Evolutionary conservation across 2,329 filamentous ascomycete species (phyloP).

Genomic region (Chaetomiaceae sp.): DNA sequence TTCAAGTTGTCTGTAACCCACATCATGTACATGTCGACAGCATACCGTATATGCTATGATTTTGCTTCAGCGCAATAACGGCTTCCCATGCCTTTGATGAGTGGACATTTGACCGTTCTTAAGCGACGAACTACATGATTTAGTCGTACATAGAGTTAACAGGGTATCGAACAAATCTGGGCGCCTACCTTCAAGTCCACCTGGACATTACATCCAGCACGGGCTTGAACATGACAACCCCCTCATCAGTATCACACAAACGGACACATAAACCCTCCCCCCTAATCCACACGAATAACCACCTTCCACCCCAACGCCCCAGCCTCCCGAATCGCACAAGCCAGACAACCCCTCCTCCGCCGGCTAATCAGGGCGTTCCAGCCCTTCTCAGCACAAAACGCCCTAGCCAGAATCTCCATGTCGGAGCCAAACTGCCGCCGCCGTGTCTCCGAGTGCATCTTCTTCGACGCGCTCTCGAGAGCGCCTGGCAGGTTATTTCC

Average conservation of each 20-base stretch:
- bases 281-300: constrained; percentile 55
- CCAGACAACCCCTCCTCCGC: constrained; percentile 62
- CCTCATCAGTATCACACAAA: not conserved
- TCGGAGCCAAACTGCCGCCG: constrained; percentile 59
- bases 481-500: constrained; percentile 1
- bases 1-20: too few relatives aligned
- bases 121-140: too few relatives aligned
- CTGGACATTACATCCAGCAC: too few relatives aligned
- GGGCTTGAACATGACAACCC: not conserved
- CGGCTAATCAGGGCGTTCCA: constrained; percentile 70
- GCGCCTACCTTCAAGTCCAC: too few relatives aligned
- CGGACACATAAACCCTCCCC: not conserved
- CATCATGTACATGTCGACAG: too few relatives aligned
- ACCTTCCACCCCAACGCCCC: constrained; percentile 65
- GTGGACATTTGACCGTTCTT: too few relatives aligned
- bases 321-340: constrained; percentile 71
- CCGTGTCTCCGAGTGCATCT: constrained; percentile 54
- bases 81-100: too few relatives aligned
- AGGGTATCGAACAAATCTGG: too few relatives aligned
- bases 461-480: constrained; percentile 40
- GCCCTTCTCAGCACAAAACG: constrained; percentile 68
- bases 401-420: constrained; percentile 66
- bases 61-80: too few relatives aligned
- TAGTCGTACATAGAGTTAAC: too few relatives aligned
- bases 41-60: too few relatives aligned